Base-by-base conservation (phyloP, 2,329 filamentous ascomycete genomes). In the Talaromyces sp. region DNA sequence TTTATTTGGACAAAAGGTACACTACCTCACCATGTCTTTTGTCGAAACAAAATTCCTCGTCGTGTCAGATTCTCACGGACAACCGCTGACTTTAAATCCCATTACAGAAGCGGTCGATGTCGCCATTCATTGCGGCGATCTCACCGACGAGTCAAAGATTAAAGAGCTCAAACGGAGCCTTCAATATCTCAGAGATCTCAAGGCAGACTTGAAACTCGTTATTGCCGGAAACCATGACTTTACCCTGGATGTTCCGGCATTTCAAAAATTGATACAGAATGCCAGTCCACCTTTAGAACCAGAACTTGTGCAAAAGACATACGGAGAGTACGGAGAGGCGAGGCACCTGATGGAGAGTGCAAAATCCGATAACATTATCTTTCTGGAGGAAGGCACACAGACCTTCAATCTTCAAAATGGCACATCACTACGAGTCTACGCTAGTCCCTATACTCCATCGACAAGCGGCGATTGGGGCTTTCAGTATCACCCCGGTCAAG, bases 171-270 rank as follows among this genome's bases (percentile, higher is more conserved):
- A 65, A 11, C 66, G 66, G 0, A 75, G 81, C 0, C 71, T 85
- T 10, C 62, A 71, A n/a, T 68, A 80, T 42, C 71, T 86, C 4
- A 67, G 74, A 4, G 57, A 61, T 1, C 67, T 83, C n/a, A 65
- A 75, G 6, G 81, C 82, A 1, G 78, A 80, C 0, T 71, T 85
- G 7, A 85, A 84, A 64, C 73, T 85, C 3, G 76, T 80, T 51
- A 84, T 86, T 62, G 77, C 82, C 1, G 82, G 84, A 1, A 85
- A 85, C 62, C 83, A 85, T 65, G 82, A 86, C 65, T 75, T 78
- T 54, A 78, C 73, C 4, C 63, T 78, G 47, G 77, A 83, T 60
- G 66, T 65, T 2, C 65, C 66, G 0, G 67, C 67, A 0, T 84
- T 81, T 55, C 62, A 72, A 49, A 64, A 66, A 13, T 76, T 74